Evolutionary conservation across 805 yeast species (phyloP).

Genomic region (Lipomyces starkeyi): DNA sequence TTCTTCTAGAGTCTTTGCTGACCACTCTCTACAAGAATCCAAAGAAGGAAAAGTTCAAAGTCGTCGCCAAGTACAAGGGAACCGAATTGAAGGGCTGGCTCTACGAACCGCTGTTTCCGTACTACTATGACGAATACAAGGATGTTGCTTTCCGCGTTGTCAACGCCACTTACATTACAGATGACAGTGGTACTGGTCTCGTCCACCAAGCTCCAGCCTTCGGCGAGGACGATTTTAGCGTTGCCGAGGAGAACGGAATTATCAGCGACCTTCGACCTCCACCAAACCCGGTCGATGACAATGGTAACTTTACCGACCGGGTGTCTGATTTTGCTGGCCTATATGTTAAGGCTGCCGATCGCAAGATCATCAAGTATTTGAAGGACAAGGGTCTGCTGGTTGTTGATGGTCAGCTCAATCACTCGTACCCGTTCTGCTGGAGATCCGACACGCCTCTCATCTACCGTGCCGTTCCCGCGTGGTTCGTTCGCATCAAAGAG

Average conservation of each 20-base stretch:
- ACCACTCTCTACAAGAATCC: slow-evolving; percentile 93
- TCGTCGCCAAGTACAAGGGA: slow-evolving; percentile 83
- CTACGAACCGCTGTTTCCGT: slow-evolving; percentile 84
- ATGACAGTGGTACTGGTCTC: slow-evolving; percentile 98
- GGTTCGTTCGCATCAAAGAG: slow-evolving; percentile 93
- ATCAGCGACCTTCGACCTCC: slow-evolving; percentile 70
- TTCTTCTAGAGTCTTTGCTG: slow-evolving; percentile 81
- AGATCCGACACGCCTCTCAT: slow-evolving; percentile 98
- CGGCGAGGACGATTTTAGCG: slow-evolving; percentile 97
- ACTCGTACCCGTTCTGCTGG: slow-evolving; percentile 99
- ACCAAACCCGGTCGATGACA: slow-evolving; percentile 95
- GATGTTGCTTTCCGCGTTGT: slow-evolving; percentile 84
- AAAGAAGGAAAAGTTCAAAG: slow-evolving; percentile 80
- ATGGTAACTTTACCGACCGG: slow-evolving; percentile 79
- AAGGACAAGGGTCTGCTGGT: slow-evolving; percentile 78
- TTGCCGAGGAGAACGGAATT: slow-evolving; percentile 76
- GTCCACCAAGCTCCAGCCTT: slow-evolving; percentile 98
- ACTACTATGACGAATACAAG: slow-evolving; percentile 74
- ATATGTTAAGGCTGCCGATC: slow-evolving; percentile 96
- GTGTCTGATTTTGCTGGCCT: slow-evolving; percentile 78
- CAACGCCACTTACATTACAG: slow-evolving; percentile 81
- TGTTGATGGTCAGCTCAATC: slow-evolving; percentile 81
- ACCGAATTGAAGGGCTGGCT: slow-evolving; percentile 75
- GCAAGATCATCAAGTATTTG: slow-evolving; percentile 81
- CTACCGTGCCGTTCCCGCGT: slow-evolving; percentile 96